These are phyloP conservation scores for Ophiosphaerella herpotricha DNA, from an alignment of 2,329 filamentous ascomycete species.

Conservation along the genomic window DNA sequence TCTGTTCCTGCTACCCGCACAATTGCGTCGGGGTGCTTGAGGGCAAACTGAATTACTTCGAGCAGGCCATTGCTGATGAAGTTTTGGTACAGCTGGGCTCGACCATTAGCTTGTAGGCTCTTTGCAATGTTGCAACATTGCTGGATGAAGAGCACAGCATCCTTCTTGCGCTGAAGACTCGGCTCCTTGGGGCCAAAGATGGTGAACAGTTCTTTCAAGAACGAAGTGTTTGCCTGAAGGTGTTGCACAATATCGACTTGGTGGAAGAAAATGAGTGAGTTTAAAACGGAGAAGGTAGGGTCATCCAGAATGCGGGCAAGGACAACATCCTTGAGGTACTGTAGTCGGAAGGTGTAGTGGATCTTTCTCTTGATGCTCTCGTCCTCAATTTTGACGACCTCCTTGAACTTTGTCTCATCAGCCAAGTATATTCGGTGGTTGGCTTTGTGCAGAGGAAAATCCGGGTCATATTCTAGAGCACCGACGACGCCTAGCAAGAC, in stretches of 20 bases:
- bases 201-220: constrained; percentile 83
- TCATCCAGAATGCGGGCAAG: constrained; percentile 95
- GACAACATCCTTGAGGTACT: constrained; percentile 98
- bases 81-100: constrained; percentile 84
- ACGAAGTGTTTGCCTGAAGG: constrained; percentile 78
- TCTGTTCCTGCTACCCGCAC: constrained; percentile 93
- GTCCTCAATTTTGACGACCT: constrained; percentile 92
- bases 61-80: constrained; percentile 88
- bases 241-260: constrained; percentile 97
- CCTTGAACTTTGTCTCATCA: constrained; percentile 88
- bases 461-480: constrained; percentile 95
- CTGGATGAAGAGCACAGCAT: constrained; percentile 94
- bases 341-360: constrained; percentile 91
- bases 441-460: constrained; percentile 96
- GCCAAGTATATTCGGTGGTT: constrained; percentile 94
- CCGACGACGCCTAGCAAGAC: constrained; percentile 91
- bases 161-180: constrained; percentile 78
- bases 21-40: constrained; percentile 80
- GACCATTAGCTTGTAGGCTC: constrained; percentile 82
- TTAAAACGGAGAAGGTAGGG: constrained; percentile 95
- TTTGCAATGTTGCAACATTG: constrained; percentile 95
- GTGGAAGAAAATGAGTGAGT: constrained; percentile 98
- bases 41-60: constrained; percentile 86
- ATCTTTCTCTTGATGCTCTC: constrained; percentile 84
- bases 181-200: constrained; percentile 73